Evolutionary conservation across 768 basidiomycete species (phyloP).

Genomic region (Leccinum ochraceum): DNA sequence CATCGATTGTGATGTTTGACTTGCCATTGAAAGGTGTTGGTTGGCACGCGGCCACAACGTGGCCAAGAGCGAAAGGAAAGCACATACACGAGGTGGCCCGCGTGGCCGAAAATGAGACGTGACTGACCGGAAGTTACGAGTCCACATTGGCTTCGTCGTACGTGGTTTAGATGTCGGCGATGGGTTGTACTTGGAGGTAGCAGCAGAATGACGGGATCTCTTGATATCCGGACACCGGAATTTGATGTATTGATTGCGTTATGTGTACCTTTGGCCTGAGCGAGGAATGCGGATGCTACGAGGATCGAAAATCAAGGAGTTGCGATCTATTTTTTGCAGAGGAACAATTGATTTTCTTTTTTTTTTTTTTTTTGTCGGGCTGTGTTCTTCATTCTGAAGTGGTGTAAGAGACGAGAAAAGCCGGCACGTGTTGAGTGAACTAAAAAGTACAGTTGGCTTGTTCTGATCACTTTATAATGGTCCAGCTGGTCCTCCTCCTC

Average conservation of each 20-base stretch:
- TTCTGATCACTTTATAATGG: conserved; percentile 33
- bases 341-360: not conserved
- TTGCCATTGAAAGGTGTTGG: not conserved
- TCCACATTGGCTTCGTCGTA: not conserved
- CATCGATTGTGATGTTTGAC: conserved; percentile 25
- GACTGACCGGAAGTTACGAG: not conserved
- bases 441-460: conserved; percentile 29
- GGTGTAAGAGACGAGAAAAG: not conserved
- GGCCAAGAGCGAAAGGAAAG: not conserved
- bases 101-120: not conserved
- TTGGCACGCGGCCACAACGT: not conserved
- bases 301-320: not conserved
- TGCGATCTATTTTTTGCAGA: not conserved
- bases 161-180: not conserved
- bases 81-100: not conserved
- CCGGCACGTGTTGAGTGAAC: conserved; percentile 26
- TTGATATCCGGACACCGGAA: not conserved
- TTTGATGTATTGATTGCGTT: not conserved
- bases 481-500: conserved; percentile 6
- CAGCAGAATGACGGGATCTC: not conserved
- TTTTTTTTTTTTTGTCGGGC: not conserved
- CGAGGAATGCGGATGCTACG: conserved; percentile 7
- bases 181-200: not conserved
- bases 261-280: not conserved
- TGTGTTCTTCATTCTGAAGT: conserved; percentile 1